Base-by-base conservation (phyloP, 352 stramenopile species). In the Phytophthora pinifolia region DNA sequence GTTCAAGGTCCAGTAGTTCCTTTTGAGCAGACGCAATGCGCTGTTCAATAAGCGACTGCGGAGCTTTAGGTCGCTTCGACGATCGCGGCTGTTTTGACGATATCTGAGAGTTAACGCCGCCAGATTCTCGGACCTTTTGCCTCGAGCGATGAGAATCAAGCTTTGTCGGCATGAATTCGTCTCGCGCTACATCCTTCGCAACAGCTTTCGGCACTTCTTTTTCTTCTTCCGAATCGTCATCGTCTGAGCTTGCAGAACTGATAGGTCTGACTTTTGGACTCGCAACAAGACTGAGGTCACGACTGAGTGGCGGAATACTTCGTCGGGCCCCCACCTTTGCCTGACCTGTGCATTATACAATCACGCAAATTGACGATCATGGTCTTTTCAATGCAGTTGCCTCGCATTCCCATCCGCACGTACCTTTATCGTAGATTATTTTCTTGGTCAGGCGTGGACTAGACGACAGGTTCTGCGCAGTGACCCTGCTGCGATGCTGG, bases 151-250 rank as follows among this genome's bases (percentile, higher is more conserved):
- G 18, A 14, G 17, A n/a, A 33, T 36, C 15, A 0, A 22, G 42
- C 5, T 44, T 59, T 12, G 31, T 46, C 10, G 33, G 10, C 8
- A 12, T 5, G 13, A 44, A 29, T 20, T 46, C 33, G n/a, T 42
- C 10, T 47, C 8, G 46, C 33, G 25, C 32, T 7, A 35, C 20
- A 12, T 33, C 17, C 4, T 51, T 45, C 43, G n/a, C 31, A 18
- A 6, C 41, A 20, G 51, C 15, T 29, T 27, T 43, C 7, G 50
- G 27, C 36, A 62, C 36, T 35, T 22, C 44, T 9, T 62, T 66
- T 57, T 66, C 43, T 62, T 66, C 22, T 46, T 66, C 51, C 25
- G 25, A 49, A 39, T 57, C 44, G 15, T 57, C 29, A 12, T 59
- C 38, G 49, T 48, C 48, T 42, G 25, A 31, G 18, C 13, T 18